phyloP scores from a whole-genome alignment of 208 protist genomes.

The Crithidia brevicula region DNA sequence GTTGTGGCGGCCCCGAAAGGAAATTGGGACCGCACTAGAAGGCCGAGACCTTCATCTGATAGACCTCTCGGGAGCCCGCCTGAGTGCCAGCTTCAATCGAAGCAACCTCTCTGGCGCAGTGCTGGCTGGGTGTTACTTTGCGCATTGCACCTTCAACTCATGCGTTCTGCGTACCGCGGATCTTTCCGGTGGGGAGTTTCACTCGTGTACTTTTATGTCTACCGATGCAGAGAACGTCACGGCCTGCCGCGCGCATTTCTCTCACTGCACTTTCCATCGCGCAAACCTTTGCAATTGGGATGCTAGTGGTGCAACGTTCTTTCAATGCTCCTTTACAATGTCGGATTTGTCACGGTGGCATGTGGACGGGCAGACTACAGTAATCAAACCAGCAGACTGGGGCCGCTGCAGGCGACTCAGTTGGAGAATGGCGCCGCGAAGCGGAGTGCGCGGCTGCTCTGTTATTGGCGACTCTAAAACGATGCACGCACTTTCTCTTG shows the following conservation, averaged over 20 bases:
- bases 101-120: conserved; percentile 42
- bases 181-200: conserved; percentile 62
- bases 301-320: conserved; percentile 76
- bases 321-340: conserved; percentile 72
- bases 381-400: conserved; percentile 74
- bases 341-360: conserved; percentile 71
- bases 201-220: conserved; percentile 78
- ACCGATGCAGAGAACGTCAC: conserved; percentile 36
- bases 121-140: conserved; percentile 46
- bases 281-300: conserved; percentile 69
- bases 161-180: conserved; percentile 37
- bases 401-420: conserved; percentile 55
- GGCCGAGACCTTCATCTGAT: conserved; percentile 60
- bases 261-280: conserved; percentile 73
- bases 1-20: conserved; percentile 29
- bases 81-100: conserved; percentile 80
- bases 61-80: conserved; percentile 49
- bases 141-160: conserved; percentile 74
- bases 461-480: conserved; percentile 30
- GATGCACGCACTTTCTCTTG: conserved; percentile 16
- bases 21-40: conserved; percentile 68
- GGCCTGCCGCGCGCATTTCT: conserved; percentile 59
- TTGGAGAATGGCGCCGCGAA: conserved; percentile 42
- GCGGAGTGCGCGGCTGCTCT: conserved; percentile 40
- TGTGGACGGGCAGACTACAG: conserved; percentile 68